Evolutionary conservation across 148 eudicot species (phyloP), one percentile per base, ranked within the genome.

Genomic region (Cornus controversa): DNA sequence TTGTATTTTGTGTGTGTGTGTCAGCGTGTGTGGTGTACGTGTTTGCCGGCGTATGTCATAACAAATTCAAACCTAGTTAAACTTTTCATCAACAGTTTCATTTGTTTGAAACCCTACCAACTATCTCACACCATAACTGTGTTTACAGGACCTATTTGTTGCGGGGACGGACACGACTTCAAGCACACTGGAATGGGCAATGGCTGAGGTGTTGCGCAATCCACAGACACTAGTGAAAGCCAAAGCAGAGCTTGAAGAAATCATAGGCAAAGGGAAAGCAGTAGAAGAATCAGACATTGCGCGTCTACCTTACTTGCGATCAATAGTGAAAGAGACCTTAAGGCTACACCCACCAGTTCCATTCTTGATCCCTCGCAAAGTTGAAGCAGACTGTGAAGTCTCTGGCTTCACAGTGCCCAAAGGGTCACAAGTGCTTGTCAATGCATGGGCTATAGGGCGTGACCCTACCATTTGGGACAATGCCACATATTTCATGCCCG

Each of bases 131-230:
- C 34, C 34, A 31, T 5, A 31, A 31, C 34, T 16, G 28, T 3
- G 23, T 47, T 14, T 24, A 15, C 69, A 74, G 68, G 77, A 74
- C 58, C 8, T 74, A 40, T 74, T 74, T 22, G 69, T 40, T 0
- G 77, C 69, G 9, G 77, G 69, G 23, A 74, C 77, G 0, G 69
- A 74, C 26, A 74, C 77, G 37, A 37, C 69, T 6, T 74, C 77
- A 63, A 63, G 77, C 57, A 74, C 69, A 8, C 18, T 74, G 8
- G 77, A 74, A 29, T 74, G 77, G 77, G 77, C 77, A 62, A 74
- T 63, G 77, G 69, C 77, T 3, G 77, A 74, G 69, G 31, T 74
- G 10, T 68, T 74, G 5, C 69, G 9, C 68, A 74, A 63, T 36
- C 77, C 77, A 8, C 57, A 74, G 69, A 40, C 15, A 13, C 26